Percentiles rank a stretch among this genome's conserved stretches.
Evolutionary conservation across 2,329 filamentous ascomycete genomes (phyloP).

Genomic region (Sporothrix schenckii): DNA sequence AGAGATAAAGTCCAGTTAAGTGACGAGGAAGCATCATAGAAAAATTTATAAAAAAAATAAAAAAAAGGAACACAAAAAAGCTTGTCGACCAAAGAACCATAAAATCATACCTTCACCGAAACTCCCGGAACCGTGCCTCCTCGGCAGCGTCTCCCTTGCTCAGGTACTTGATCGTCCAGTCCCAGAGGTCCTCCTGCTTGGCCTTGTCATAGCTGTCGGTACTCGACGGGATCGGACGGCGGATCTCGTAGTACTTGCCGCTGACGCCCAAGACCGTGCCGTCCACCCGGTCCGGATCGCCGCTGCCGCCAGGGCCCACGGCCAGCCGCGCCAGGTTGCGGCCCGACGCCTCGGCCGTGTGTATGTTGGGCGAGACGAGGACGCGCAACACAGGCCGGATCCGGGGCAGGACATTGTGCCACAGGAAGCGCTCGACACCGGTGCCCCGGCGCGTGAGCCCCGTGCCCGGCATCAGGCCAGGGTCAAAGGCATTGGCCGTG

Average conservation of each 20-base stretch:
- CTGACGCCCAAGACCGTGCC: neutral
- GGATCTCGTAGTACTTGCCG: conserved; percentile 50
- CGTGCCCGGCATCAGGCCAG: conserved; percentile 35
- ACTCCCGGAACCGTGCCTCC: conserved; percentile 24
- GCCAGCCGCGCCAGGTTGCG: conserved; percentile 48
- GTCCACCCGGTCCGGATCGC: neutral
- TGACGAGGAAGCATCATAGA: neutral
- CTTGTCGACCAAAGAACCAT: neutral
- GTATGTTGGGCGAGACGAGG: conserved; percentile 41
- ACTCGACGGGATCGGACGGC: conserved; percentile 47
- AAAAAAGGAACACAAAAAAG: neutral
- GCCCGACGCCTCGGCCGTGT: conserved; percentile 47
- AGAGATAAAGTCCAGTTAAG: neutral
- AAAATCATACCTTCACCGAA: neutral
- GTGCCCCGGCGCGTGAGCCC: conserved; percentile 44
- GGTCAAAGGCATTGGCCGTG: conserved; percentile 28
- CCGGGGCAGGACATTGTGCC: conserved; percentile 35
- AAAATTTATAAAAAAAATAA: neutral
- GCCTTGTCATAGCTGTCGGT: conserved; percentile 48
- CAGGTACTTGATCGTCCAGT: conserved; percentile 50
- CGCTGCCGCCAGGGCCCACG: conserved; percentile 27
- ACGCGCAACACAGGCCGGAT: conserved; percentile 21
- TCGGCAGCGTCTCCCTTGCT: conserved; percentile 39
- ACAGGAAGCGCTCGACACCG: conserved; percentile 34
- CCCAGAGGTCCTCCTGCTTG: conserved; percentile 55